Evolutionary conservation across 805 yeast species (phyloP), one percentile per base, ranked within the genome.

Genomic region (Saccharomycopsis capsularis): DNA sequence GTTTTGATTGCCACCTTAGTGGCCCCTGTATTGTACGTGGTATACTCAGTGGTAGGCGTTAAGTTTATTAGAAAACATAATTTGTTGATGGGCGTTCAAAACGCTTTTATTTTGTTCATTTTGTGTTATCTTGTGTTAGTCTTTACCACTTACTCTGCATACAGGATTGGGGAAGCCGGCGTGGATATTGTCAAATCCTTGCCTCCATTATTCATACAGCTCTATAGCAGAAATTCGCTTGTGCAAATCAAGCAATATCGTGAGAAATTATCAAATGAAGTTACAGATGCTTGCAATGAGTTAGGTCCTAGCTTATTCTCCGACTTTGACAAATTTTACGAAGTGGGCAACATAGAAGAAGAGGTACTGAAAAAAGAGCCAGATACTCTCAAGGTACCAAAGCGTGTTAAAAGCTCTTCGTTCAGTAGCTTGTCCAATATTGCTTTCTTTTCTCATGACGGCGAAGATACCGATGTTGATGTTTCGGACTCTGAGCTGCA

Each of bases 111-210:
- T 47, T 62, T 80, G 3, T 78, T 78, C 56, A 51, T 75, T 39
- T 65, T 74, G 57, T 65, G 82, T 22, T 85, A 86, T 63, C 57
- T 80, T n/a, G 65, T 79, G 21, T 81, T 93, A 47, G 87, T 76
- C 1, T 62, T 74, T 25, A 79, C 91, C 15, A 86, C 97, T 0
- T 91, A 86, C 60, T 81, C 95, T n/a, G 96, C 99, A 0, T 73
- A 93, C 56, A 73, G 87, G 24, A 79, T 88, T 50, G 98, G 99
- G 47, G 99, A 93, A 61, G 84, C 81, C 52, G 99, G 99, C 32
- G 75, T 87, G 80, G 98, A 91, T 62, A 73, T 85, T 42, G 75
- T 84, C 63, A 88, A 88, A 61, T 82, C 95, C 2, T 68, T 91
- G 48, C 75, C 89, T 56, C 96, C 98, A 1, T 67, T 91, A 39